Evolutionary conservation across 164 flowering plant species (phyloP), one percentile per base, ranked within the genome.

Genomic region (Vitis labrusca): DNA sequence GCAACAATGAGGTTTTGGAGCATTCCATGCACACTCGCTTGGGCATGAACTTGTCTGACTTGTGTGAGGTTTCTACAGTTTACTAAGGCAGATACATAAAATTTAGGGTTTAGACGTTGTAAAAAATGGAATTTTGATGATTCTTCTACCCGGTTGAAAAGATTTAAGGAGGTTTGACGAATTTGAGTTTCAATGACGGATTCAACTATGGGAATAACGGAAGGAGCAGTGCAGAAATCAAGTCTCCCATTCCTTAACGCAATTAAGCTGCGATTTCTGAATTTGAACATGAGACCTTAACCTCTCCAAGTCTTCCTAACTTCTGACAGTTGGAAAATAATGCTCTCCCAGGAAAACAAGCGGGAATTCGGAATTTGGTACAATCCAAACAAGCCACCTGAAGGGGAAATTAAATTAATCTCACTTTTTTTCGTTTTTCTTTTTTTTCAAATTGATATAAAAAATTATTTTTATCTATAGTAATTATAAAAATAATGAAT

Each of bases 11-110:
- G 79, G 65, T 69, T 71, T 8, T 23, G 61, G 2, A 78, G 71
- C 65, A 67, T 19, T 3, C 83, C 85, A 50, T 50, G 76, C 30
- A 69, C 61, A 27, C 66, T 62, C 16, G 69, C 52, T 64, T 76
- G 88, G 32, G 79, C 75, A 67, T 82, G 89, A 48, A 84, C 79
- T 76, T 86, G 85, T 63, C 73, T 66, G 17, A 87, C 64, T 56
- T 85, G 85, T 15, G 65, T 17, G 30, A 77, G 50, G 72, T 59
- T 77, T 67, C 61, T 74, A 51, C 87, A 84, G 50, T 49, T 74
- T 1, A 72, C 3, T 0, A 88, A 79, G 13, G 76, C 27, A 32
- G 84, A 75, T 32, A 85, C 62, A 69, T 52, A 79, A 47, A 60
- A 50, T 23, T 59, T 76, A n/a, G 79, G 78, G 17, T 75, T 73